Percentiles rank a stretch among this genome's conserved stretches.
These are phyloP conservation scores for Strobilomyces echinocephalus DNA, from an alignment of 768 basidiomycete species.

Conservation along the genomic window DNA sequence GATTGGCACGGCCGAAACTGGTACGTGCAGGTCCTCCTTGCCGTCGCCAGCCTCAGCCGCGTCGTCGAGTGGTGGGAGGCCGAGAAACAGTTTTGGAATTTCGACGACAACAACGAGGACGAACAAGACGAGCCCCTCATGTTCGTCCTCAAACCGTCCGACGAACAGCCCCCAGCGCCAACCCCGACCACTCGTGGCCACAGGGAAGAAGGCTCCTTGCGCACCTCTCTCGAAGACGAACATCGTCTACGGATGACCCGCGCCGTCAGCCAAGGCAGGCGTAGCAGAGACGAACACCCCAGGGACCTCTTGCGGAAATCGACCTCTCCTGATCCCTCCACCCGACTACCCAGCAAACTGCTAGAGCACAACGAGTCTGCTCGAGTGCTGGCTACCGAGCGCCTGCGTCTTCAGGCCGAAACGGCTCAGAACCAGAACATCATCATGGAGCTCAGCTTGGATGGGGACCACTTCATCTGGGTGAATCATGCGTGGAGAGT, in stretches of 20 bases:
- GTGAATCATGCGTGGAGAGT: constrained; percentile 93
- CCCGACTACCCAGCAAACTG: constrained; percentile 41
- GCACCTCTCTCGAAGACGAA: constrained; percentile 30
- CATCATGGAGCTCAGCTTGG: constrained; percentile 88
- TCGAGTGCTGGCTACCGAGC: constrained; percentile 82
- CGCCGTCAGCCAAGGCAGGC: constrained; percentile 48
- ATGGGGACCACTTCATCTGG: constrained; percentile 94
- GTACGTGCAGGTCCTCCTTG: constrained; percentile 96
- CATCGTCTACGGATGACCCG: constrained; percentile 44
- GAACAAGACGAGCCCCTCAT: constrained; percentile 87
- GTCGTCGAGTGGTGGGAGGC: constrained; percentile 99
- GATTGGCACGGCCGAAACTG: constrained; percentile 97
- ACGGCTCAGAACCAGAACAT: constrained; percentile 95
- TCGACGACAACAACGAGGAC: constrained; percentile 85
- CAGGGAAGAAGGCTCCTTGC: constrained; percentile 37
- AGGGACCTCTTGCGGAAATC: constrained; percentile 43
- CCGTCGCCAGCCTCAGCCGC: constrained; percentile 91
- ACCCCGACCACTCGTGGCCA: constrained; percentile 37
- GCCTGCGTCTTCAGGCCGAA: constrained; percentile 85
- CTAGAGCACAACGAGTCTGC: constrained; percentile 67
- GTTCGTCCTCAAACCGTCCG: constrained; percentile 89
- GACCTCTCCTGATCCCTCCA: constrained; percentile 33
- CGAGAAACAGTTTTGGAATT: constrained; percentile 99
- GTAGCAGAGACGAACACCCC: constrained; percentile 54
- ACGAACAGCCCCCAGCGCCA: constrained; percentile 45